Evolutionary conservation across 495 filamentous ascomycete species (phyloP).

Genomic region (Aspergillus wentii): DNA sequence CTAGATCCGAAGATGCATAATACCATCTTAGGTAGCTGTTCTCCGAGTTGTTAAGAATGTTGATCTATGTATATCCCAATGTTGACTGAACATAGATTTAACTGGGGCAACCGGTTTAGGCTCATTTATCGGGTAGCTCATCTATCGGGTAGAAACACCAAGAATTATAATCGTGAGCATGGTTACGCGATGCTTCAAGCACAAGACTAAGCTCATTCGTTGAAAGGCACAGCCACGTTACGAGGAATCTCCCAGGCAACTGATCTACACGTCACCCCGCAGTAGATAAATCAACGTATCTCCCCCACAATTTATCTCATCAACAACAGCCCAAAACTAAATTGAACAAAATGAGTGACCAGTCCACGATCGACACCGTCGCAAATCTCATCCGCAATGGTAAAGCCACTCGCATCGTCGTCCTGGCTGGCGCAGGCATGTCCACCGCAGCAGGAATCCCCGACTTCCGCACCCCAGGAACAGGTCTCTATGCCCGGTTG

Average conservation of each 20-base stretch:
- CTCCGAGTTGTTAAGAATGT: too few species aligned
- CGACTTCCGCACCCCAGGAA: constrained; percentile 72
- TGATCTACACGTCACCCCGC: neutral
- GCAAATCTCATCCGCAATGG: constrained; percentile 14
- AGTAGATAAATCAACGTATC: neutral
- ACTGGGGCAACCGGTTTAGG: neutral
- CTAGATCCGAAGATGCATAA: too few species aligned
- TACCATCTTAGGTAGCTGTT: too few species aligned
- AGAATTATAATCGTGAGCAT: neutral
- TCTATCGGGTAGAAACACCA: neutral
- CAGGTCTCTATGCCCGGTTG: constrained; percentile 77
- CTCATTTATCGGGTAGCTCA: neutral
- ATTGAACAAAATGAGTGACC: neutral
- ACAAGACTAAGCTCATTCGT: neutral
- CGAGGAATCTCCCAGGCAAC: neutral
- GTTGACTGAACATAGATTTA: neutral
- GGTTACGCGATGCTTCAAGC: neutral
- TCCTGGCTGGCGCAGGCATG: constrained; percentile 25
- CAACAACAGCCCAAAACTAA: too few species aligned
- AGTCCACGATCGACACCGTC: constrained; percentile 7
- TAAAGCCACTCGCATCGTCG: constrained; percentile 15
- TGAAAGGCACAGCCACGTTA: neutral
- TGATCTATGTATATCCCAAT: too few species aligned
- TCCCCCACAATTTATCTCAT: neutral
- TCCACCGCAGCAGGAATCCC: constrained; percentile 71